Percentiles rank a stretch among this genome's conserved stretches.
Conservation (phyloP, 805 yeast species). For the Lipomyces oligophaga region DNA sequence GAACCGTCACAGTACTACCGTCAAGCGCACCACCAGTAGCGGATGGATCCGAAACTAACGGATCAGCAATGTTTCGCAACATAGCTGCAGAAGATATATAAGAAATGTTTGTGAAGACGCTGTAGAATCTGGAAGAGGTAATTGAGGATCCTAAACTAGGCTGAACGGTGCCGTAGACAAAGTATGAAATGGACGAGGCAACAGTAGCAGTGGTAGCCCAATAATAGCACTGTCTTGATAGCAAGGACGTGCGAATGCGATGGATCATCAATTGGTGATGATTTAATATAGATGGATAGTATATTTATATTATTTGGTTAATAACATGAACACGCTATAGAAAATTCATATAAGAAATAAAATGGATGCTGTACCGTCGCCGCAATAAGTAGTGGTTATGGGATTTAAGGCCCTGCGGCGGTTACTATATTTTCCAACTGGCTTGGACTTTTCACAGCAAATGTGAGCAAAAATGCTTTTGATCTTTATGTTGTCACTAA, state of each 20-base stretch:
- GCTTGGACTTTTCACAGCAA: too few species aligned
- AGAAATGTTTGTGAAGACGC: slow-evolving; percentile 1
- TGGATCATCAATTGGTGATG: slow-evolving; percentile 23
- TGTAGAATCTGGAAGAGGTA: slow-evolving; percentile 10
- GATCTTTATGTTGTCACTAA: too few species aligned
- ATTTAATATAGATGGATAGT: too few species aligned
- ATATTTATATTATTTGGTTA: neutral
- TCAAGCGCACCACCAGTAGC: slow-evolving; percentile 1
- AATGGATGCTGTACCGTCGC: too few species aligned
- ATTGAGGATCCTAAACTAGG: neutral
- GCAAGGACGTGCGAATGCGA: slow-evolving; percentile 6
- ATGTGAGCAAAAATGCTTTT: too few species aligned
- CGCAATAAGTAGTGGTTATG: too few species aligned
- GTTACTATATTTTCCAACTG: too few species aligned
- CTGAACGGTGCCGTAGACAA: slow-evolving; percentile 7
- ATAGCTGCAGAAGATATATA: neutral
- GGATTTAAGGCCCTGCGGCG: too few species aligned
- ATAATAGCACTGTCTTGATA: slow-evolving; percentile 22
- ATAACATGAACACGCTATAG: neutral
- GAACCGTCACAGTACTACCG: slow-evolving; percentile 13
- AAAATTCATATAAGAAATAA: neutral
- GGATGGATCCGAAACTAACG: slow-evolving; percentile 8
- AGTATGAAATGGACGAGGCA: slow-evolving; percentile 23
- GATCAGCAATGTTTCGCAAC: slow-evolving; percentile 9
- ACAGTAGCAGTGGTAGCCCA: slow-evolving; percentile 30